Conservation (phyloP, 2,329 filamentous ascomycete genomes). For the Colletotrichum falcatum region DNA sequence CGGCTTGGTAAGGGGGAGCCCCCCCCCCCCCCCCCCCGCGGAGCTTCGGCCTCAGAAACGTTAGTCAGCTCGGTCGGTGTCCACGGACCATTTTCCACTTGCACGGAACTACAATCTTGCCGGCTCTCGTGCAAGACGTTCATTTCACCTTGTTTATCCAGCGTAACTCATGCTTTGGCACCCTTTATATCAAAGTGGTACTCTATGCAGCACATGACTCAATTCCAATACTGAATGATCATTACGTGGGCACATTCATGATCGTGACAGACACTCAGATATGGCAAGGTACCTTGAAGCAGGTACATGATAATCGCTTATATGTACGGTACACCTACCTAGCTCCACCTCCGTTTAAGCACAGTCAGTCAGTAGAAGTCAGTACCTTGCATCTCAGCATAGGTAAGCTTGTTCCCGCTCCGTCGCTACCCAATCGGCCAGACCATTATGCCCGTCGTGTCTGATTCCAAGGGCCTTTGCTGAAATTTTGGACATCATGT, state of each 20-base stretch:
- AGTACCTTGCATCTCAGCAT: neutral
- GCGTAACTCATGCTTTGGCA: neutral
- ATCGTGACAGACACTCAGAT: neutral
- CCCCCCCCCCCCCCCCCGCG: slow-evolving; percentile 5
- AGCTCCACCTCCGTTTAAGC: neutral
- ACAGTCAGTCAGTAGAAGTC: neutral
- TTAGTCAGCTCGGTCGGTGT: slow-evolving; percentile 28
- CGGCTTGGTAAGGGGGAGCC: slow-evolving; percentile 34
- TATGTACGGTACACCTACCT: too few species aligned
- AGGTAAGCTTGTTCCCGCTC: neutral
- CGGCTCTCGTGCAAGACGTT: neutral
- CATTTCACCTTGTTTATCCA: neutral
- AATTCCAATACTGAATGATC: neutral
- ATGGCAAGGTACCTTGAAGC: neutral
- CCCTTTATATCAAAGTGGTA: neutral
- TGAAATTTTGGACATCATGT: neutral
- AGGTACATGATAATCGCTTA: neutral
- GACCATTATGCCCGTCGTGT: neutral
- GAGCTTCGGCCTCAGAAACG: slow-evolving; percentile 37
- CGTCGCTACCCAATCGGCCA: neutral
- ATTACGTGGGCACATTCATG: neutral
- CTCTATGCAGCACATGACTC: too few species aligned
- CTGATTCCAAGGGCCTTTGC: neutral
- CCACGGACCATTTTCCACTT: slow-evolving; percentile 22
- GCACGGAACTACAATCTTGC: neutral